These are phyloP conservation scores for Acorus calamus DNA, from an alignment of 106 monocot species.

Conservation along the genomic window DNA sequence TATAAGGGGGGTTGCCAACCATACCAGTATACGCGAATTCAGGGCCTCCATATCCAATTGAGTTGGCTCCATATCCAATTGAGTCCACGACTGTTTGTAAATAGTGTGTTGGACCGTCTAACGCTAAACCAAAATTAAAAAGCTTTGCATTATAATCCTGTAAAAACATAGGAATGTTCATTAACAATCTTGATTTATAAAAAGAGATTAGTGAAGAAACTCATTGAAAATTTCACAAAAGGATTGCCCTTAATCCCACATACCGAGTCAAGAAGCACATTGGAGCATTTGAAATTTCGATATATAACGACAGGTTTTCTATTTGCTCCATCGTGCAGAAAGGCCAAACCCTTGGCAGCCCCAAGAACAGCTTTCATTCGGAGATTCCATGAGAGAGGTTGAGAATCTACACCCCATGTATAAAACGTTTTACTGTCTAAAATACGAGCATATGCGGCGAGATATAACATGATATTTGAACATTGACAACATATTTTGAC, in stretches of 20 bases:
- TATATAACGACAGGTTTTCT: slow-evolving; percentile 47
- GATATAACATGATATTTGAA: too few relatives aligned
- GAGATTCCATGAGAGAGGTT: slow-evolving; percentile 91
- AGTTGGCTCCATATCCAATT: slow-evolving; percentile 63
- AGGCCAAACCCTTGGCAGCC: slow-evolving; percentile 84
- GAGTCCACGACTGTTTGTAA: slow-evolving; percentile 66
- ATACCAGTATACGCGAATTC: too few relatives aligned
- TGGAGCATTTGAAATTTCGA: slow-evolving; percentile 90
- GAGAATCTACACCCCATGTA: slow-evolving; percentile 72
- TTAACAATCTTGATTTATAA: not conserved
- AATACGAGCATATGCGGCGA: not conserved
- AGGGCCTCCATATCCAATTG: slow-evolving; percentile 48
- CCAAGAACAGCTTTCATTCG: slow-evolving; percentile 79
- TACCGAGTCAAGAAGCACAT: slow-evolving; percentile 71
- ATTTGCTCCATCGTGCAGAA: slow-evolving; percentile 50
- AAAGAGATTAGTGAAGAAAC: not conserved
- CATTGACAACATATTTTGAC: too few relatives aligned
- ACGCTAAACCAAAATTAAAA: slow-evolving; percentile 80
- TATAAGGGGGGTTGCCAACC: too few relatives aligned
- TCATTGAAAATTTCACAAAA: not conserved
- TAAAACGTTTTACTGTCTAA: not conserved
- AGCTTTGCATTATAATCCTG: slow-evolving; percentile 71
- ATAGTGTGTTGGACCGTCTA: slow-evolving; percentile 68
- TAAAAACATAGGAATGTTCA: not conserved
- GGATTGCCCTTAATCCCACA: slow-evolving; percentile 2